Evolutionary conservation across 345 rosid genomes (phyloP).

Genomic region (Rhodamnia argentea): DNA sequence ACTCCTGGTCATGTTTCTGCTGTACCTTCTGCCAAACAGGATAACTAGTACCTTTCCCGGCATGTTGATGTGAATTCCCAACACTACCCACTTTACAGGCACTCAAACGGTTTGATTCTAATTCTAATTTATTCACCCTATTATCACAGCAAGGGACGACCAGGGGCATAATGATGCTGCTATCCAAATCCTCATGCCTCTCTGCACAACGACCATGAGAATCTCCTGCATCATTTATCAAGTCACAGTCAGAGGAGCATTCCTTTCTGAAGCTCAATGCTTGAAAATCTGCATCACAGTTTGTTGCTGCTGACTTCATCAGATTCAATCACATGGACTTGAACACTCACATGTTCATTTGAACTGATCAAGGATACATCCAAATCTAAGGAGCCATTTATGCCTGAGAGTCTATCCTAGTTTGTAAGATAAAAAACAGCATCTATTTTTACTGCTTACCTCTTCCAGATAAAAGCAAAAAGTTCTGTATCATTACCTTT

Average conservation of each 20-base stretch:
- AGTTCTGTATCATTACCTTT: neutral
- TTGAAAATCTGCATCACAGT: slow-evolving; percentile 5
- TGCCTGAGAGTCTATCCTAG: neutral
- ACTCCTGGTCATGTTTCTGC: slow-evolving; percentile 15
- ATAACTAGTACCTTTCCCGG: slow-evolving; percentile 24
- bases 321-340: slow-evolving; percentile 5
- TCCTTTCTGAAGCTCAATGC: neutral
- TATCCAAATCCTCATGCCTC: neutral
- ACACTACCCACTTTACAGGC: slow-evolving; percentile 9
- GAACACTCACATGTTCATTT: slow-evolving; percentile 7
- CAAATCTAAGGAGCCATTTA: slow-evolving; percentile 7
- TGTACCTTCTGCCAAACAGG: slow-evolving; percentile 47
- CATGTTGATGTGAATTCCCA: slow-evolving; percentile 10
- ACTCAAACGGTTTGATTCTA: slow-evolving; percentile 9
- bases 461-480: neutral
- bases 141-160: neutral
- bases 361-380: slow-evolving; percentile 20
- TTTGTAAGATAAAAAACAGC: neutral
- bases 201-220: neutral
- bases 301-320: neutral
- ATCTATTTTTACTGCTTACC: neutral
- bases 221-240: slow-evolving; percentile 8
- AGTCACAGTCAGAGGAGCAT: neutral
- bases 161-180: neutral
- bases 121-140: slow-evolving; percentile 6